Evolutionary conservation across 306 rosid genomes (phyloP).

Genomic region (Ochetophila trinervis): DNA sequence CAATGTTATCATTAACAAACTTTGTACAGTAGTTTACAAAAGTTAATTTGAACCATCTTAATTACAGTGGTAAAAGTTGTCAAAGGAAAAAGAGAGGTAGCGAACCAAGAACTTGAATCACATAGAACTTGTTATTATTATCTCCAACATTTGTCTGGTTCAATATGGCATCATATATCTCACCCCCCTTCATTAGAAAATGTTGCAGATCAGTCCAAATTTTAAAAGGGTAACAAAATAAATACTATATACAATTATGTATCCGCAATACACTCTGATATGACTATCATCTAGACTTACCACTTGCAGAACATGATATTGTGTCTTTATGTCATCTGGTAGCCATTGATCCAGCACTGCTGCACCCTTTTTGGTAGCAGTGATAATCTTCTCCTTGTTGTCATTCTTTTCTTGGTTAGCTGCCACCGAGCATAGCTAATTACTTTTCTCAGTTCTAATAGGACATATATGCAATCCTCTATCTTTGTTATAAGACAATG

Average conservation of each 20-base stretch:
- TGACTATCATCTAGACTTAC: conserved; percentile 36
- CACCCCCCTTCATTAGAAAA: conserved; percentile 53
- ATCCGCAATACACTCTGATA: neutral
- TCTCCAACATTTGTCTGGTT: conserved; percentile 80
- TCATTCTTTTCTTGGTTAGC: conserved; percentile 34
- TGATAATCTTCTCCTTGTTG: conserved; percentile 55
- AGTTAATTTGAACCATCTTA: neutral
- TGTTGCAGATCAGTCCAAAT: neutral
- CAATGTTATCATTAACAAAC: conserved; percentile 1
- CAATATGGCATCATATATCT: conserved; percentile 86
- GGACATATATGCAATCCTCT: neutral
- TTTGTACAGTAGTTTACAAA: neutral
- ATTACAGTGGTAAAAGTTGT: neutral
- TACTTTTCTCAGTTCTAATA: conserved; percentile 14
- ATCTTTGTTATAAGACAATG: neutral
- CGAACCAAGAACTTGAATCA: conserved; percentile 81
- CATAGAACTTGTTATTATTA: conserved; percentile 89
- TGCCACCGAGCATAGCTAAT: conserved; percentile 8
- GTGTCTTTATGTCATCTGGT: conserved; percentile 65
- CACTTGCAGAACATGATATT: conserved; percentile 78
- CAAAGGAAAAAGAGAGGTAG: conserved; percentile 13
- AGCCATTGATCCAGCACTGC: conserved; percentile 88
- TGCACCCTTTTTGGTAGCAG: conserved; percentile 82
- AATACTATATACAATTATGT: conserved; percentile 11
- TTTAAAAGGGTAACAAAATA: neutral